Base-by-base conservation (phyloP, 2,329 filamentous ascomycete species). In the Penicillium sp. region DNA sequence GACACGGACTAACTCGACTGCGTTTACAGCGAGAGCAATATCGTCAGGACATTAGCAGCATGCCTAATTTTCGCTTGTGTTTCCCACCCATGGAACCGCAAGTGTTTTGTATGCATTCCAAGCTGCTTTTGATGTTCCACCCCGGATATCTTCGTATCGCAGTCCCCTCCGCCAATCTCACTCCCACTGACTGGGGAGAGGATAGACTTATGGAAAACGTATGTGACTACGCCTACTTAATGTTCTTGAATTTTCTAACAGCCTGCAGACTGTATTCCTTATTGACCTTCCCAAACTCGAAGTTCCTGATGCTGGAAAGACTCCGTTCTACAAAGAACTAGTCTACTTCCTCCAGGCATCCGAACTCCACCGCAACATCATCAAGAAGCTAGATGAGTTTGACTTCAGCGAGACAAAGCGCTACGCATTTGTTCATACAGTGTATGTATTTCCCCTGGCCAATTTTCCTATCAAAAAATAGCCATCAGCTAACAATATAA, bases 171-270 rank as follows among this genome's bases (percentile, higher is more conserved):
- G 94, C 92, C 1, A 99, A 99, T 67, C 78, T 97, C 49, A 87
- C 89, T 13, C 81, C 85, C 8, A 91, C 90, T 67, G 93, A 99
- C 70, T 97, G 94, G 93, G 93, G 93, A 10, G 91, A 96, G 72
- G 83, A 81, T 2, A 72, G 75, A 1, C 76, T 87, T 2, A 89
- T 96, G 86, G 93, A 97, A 75, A 97, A 96, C 73, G 88, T 89
- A 68, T 58, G 81, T 72, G 3, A 17, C 39, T 13, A 31, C 13
- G 17, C 17, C 21, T n/a, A 35, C 15, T 3, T 50, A 12, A 10
- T 10, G 21, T 9, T 19, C 12, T 48, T 45, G 12, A 31, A 41
- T 12, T 52, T 29, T 52, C 52, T 64, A 60, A 67, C 64, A 57
- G 25, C 21, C 3, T 25, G 29, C 57, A 89, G 87, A 88, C 87